phyloP scores from a whole-genome alignment of 208 protist species.

The Acanthamoeba healyi region DNA sequence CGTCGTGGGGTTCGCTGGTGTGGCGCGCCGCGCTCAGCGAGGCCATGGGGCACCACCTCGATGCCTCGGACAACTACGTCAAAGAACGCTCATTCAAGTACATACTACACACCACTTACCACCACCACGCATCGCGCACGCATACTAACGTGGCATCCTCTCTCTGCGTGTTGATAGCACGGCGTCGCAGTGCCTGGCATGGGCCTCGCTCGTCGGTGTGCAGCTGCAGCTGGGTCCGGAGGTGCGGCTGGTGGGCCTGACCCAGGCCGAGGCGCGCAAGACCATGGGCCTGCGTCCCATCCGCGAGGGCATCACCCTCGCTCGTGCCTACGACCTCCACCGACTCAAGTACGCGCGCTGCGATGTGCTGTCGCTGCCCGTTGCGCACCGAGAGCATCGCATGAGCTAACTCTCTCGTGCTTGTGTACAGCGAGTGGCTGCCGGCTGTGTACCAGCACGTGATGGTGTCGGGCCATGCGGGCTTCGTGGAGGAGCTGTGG shows the following conservation, averaged over 20 bases:
- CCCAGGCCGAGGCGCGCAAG: neutral
- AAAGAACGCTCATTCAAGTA: conserved; percentile 39
- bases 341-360: neutral
- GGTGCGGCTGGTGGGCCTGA: conserved; percentile 6
- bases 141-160: neutral
- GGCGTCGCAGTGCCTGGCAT: neutral
- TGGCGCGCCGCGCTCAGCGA: neutral
- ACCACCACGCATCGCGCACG: neutral
- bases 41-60: conserved; percentile 25
- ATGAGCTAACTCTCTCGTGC: neutral
- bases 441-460: conserved; percentile 13
- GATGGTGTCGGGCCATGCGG: neutral
- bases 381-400: too few relatives aligned
- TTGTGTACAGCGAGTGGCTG: neutral
- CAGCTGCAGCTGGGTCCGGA: conserved; percentile 10
- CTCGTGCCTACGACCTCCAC: conserved; percentile 37
- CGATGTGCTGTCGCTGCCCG: too few relatives aligned
- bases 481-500: conserved; percentile 30
- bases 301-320: neutral
- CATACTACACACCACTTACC: neutral
- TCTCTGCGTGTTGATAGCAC: too few relatives aligned
- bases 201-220: neutral
- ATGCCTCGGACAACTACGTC: conserved; percentile 63
- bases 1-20: neutral
- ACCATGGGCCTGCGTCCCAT: neutral